These are phyloP conservation scores for Backusella psychrophila DNA, from an alignment of 192 early-diverging fungal species.

Conservation along the genomic window DNA sequence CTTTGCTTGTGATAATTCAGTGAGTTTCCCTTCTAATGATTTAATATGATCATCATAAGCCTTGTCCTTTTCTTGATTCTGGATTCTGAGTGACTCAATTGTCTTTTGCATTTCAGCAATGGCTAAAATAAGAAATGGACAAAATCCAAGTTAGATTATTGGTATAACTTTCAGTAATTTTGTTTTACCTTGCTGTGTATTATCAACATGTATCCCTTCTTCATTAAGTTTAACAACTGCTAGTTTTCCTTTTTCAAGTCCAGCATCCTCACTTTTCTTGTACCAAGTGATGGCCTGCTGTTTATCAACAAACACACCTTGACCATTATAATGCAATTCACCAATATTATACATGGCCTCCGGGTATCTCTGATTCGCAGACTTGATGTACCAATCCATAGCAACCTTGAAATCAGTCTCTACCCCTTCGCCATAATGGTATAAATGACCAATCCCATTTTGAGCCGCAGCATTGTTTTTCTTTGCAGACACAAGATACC, in stretches of 20 bases:
- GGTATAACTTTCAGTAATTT: neutral
- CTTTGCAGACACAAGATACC: neutral
- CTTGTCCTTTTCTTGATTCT: neutral
- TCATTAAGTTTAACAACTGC: neutral
- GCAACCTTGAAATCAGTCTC: neutral
- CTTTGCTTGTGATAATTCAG: neutral
- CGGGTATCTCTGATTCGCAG: neutral
- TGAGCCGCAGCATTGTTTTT: neutral
- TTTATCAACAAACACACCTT: neutral
- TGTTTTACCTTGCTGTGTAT: neutral
- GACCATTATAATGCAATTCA: neutral
- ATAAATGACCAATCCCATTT: neutral
- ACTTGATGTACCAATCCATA: neutral
- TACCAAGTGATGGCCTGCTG: neutral
- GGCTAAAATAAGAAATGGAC: neutral
- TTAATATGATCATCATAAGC: neutral
- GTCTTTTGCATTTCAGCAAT: constrained; percentile 1
- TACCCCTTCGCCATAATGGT: neutral
- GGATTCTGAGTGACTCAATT: neutral
- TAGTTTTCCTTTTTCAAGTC: neutral
- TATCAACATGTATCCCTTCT: neutral
- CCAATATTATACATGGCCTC: neutral
- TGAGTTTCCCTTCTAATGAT: constrained; percentile 1
- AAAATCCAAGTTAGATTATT: neutral
- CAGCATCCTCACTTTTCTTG: neutral